Conservation (phyloP, 192 early-diverging fungal genomes). For the Coemansia interrupta region DNA sequence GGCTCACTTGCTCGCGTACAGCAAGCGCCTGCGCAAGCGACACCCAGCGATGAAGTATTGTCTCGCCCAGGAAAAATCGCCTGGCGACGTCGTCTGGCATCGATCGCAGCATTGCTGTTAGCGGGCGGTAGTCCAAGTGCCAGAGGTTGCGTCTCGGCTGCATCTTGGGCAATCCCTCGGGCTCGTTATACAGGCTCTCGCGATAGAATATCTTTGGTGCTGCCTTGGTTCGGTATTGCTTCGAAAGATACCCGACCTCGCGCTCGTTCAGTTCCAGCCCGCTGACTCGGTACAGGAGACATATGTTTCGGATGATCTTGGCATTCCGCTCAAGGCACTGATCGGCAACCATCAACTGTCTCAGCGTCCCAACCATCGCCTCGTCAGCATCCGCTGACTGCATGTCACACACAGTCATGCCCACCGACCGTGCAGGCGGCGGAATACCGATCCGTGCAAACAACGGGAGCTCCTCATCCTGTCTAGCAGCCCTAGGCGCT, state of each 20-base stretch:
- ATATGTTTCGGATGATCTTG: slow-evolving; percentile 43
- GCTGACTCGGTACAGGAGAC: slow-evolving; percentile 33
- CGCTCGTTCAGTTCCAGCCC: slow-evolving; percentile 27
- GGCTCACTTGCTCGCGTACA: slow-evolving; percentile 18
- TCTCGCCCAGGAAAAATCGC: slow-evolving; percentile 49
- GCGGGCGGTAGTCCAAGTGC: slow-evolving; percentile 37
- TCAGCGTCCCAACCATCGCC: slow-evolving; percentile 30
- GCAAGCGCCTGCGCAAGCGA: slow-evolving; percentile 43
- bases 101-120: slow-evolving; percentile 35
- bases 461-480: slow-evolving; percentile 28
- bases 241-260: slow-evolving; percentile 13
- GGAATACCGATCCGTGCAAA: slow-evolving; percentile 48
- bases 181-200: slow-evolving; percentile 18
- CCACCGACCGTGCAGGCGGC: slow-evolving; percentile 9
- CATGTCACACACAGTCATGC: slow-evolving; percentile 29
- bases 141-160: slow-evolving; percentile 19
- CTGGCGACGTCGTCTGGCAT: slow-evolving; percentile 42
- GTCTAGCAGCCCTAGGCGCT: not conserved
- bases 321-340: slow-evolving; percentile 51
- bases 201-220: slow-evolving; percentile 13
- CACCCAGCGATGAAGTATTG: slow-evolving; percentile 49
- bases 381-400: slow-evolving; percentile 10
- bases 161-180: not conserved
- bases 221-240: not conserved
- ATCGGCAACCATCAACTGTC: slow-evolving; percentile 31